Percentiles rank a stretch among this genome's conserved stretches.
These are phyloP conservation scores for Eucalyptus caleyi DNA, from an alignment of 345 rosid genomes.

Conservation along the genomic window DNA sequence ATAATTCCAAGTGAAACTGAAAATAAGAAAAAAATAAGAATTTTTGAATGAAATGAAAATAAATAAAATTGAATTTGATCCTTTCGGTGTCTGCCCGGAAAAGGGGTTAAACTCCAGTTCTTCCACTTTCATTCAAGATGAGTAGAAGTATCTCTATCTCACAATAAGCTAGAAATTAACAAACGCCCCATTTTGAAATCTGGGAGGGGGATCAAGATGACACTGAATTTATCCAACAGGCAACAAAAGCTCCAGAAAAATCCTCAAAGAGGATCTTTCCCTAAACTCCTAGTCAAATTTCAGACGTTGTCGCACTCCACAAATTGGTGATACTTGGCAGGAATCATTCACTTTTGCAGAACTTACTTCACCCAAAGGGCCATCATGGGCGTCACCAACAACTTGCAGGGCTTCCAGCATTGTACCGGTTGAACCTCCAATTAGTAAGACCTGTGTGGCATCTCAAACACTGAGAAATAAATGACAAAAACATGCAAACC, in stretches of 20 bases:
- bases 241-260: background rate
- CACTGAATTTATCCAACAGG: too few relatives aligned
- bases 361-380: constrained; percentile 67
- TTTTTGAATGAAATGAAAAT: too few relatives aligned
- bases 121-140: too few relatives aligned
- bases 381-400: constrained; percentile 67
- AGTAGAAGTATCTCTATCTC: too few relatives aligned
- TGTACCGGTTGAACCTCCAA: constrained; percentile 98
- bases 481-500: background rate
- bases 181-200: too few relatives aligned
- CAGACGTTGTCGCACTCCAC: background rate
- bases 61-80: too few relatives aligned
- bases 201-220: too few relatives aligned
- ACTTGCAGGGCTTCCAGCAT: constrained; percentile 96
- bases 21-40: too few relatives aligned
- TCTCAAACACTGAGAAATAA: background rate
- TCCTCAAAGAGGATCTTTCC: background rate
- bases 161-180: too few relatives aligned
- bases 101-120: too few relatives aligned
- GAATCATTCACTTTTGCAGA: background rate
- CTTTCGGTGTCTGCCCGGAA: too few relatives aligned
- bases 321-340: background rate
- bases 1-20: too few relatives aligned
- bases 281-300: background rate
- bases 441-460: constrained; percentile 58